Conservation (phyloP, 768 basidiomycete genomes). For the Tylopilus vinaceipallidus region DNA sequence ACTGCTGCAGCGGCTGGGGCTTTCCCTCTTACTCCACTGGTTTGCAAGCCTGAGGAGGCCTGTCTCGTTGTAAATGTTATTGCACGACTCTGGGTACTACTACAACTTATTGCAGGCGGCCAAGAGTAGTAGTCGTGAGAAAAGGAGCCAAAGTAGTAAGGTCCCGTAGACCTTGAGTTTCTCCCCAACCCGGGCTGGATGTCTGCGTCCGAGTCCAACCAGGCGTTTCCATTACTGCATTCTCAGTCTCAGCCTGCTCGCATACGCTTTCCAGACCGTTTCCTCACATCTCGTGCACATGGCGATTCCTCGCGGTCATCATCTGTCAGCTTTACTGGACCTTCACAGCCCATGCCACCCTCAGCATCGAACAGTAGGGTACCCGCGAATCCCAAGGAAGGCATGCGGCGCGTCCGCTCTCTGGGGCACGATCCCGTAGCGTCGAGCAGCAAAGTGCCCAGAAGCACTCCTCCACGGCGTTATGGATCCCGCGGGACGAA, state of each 20-base stretch:
- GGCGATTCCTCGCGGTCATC: constrained; percentile 34
- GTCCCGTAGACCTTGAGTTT: neutral
- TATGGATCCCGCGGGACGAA: constrained; percentile 23
- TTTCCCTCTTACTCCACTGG: constrained; percentile 3
- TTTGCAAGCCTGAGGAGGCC: too few species aligned
- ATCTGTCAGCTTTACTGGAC: constrained; percentile 23
- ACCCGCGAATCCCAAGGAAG: constrained; percentile 10
- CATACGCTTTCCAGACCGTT: constrained; percentile 36
- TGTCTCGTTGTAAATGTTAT: constrained; percentile 9
- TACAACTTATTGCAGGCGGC: neutral
- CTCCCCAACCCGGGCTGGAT: constrained; percentile 31
- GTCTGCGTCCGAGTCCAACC: constrained; percentile 20
- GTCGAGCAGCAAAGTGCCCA: constrained; percentile 14
- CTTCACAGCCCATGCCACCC: constrained; percentile 11
- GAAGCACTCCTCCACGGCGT: constrained; percentile 12
- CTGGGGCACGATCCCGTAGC: constrained; percentile 17
- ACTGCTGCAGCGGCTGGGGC: too few species aligned
- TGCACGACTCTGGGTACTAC: too few species aligned
- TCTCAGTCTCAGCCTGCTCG: constrained; percentile 22
- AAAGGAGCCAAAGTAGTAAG: too few species aligned
- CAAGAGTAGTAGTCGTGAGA: constrained; percentile 23
- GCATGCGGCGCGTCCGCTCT: constrained; percentile 22
- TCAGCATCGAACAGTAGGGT: constrained; percentile 14
- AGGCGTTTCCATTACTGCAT: constrained; percentile 11
- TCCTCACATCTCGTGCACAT: constrained; percentile 23